Evolutionary conservation across 2,329 filamentous ascomycete genomes (phyloP).

Genomic region (Fusarium sp.): DNA sequence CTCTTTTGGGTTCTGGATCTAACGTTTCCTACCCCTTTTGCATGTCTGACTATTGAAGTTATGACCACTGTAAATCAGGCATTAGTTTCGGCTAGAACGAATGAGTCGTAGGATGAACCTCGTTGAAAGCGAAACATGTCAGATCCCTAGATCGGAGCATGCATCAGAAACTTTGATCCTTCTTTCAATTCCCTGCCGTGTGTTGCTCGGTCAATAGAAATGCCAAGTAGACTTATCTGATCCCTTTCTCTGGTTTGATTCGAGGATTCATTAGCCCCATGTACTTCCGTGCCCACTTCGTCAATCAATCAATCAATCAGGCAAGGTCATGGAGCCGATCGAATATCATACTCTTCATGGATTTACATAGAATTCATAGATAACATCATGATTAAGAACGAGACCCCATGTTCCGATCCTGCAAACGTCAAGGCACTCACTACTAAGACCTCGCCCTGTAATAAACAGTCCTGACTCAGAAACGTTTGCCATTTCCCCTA

Average conservation of each 20-base stretch:
- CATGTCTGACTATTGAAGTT: not conserved
- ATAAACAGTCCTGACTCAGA: conserved; percentile 37
- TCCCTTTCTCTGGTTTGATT: conserved; percentile 32
- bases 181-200: not conserved
- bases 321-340: conserved; percentile 17
- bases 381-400: conserved; percentile 35
- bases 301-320: conserved; percentile 33
- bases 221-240: conserved; percentile 48
- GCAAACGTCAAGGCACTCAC: not conserved
- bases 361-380: conserved; percentile 16
- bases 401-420: conserved; percentile 16
- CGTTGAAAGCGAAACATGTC: not conserved
- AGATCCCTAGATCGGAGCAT: conserved; percentile 1
- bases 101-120: not conserved
- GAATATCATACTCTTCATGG: not conserved
- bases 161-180: conserved; percentile 1
- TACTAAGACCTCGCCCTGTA: not conserved
- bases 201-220: conserved; percentile 40
- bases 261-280: conserved; percentile 7
- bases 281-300: conserved; percentile 13
- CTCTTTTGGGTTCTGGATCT: conserved; percentile 11
- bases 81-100: not conserved
- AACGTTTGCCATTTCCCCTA: conserved; percentile 25
- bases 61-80: not conserved
- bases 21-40: conserved; percentile 18